Conservation (phyloP, 306 rosid species). For the Dryas drummondii region DNA sequence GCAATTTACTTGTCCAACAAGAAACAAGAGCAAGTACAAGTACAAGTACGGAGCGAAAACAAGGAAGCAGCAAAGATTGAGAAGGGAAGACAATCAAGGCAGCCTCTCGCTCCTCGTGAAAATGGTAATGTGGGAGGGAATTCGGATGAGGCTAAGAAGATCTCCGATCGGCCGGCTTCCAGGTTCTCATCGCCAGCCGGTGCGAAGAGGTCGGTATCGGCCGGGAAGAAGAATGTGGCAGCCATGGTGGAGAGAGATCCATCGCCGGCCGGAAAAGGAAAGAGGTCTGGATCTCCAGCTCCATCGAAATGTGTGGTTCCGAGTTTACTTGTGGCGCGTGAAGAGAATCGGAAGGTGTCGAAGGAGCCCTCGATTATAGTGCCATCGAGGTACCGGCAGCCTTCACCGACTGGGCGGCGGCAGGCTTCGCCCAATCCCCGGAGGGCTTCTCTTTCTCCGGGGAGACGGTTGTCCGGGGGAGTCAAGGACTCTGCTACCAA, state of each 20-base stretch:
- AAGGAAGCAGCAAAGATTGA: slow-evolving; percentile 25
- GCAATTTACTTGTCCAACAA: slow-evolving; percentile 51
- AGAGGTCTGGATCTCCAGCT: slow-evolving; percentile 82
- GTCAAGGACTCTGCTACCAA: slow-evolving; percentile 64
- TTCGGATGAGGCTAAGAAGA: slow-evolving; percentile 32
- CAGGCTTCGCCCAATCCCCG: slow-evolving; percentile 77
- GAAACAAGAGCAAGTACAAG: slow-evolving; percentile 24
- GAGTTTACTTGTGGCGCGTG: slow-evolving; percentile 68
- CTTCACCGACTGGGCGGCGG: slow-evolving; percentile 74
- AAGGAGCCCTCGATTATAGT: slow-evolving; percentile 81
- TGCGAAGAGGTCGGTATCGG: slow-evolving; percentile 58
- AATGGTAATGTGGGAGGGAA: slow-evolving; percentile 39
- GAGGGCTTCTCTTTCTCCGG: slow-evolving; percentile 81
- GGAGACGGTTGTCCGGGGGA: slow-evolving; percentile 72
- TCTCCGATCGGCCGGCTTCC: slow-evolving; percentile 37
- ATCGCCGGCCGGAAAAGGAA: slow-evolving; percentile 71
- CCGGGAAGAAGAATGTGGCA: slow-evolving; percentile 42
- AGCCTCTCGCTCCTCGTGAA: slow-evolving; percentile 69
- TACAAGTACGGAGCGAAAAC: slow-evolving; percentile 15
- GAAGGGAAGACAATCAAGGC: slow-evolving; percentile 41
- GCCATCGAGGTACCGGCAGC: slow-evolving; percentile 89
- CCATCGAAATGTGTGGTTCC: slow-evolving; percentile 94
- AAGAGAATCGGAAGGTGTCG: slow-evolving; percentile 58
- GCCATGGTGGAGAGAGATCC: slow-evolving; percentile 63
- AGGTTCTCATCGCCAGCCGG: slow-evolving; percentile 86